Evolutionary conservation across 2,329 filamentous ascomycete genomes (phyloP).

Genomic region (Bipolaris cookei): DNA sequence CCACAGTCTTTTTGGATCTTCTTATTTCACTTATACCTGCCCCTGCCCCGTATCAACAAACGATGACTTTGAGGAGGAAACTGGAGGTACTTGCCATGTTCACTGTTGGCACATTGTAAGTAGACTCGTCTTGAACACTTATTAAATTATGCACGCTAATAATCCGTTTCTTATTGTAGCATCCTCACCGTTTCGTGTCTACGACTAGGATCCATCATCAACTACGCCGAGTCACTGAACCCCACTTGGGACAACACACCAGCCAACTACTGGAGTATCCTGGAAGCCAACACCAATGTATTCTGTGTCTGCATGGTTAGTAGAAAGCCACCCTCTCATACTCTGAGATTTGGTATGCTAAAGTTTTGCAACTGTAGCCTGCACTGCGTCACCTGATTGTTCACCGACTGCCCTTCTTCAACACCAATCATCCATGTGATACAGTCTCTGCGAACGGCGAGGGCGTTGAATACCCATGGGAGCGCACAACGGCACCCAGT

Average conservation of each 20-base stretch:
- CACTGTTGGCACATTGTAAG: not conserved
- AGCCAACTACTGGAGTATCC: conserved; percentile 6
- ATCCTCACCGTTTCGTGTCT: not conserved
- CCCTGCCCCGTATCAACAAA: not conserved
- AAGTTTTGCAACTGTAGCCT: not conserved
- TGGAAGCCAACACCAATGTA: conserved; percentile 1
- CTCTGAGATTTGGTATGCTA: not conserved
- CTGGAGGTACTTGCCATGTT: not conserved
- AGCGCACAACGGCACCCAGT: not conserved
- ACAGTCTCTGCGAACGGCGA: not conserved
- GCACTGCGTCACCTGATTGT: not conserved
- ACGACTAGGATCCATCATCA: not conserved
- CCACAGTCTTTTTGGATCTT: not conserved
- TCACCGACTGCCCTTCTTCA: not conserved
- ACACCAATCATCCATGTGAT: not conserved
- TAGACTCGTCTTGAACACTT: not conserved
- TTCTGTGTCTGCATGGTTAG: not conserved
- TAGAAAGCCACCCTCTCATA: not conserved
- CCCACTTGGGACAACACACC: conserved; percentile 5
- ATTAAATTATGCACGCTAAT: not conserved
- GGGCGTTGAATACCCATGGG: not conserved
- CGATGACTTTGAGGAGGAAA: not conserved
- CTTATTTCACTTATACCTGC: not conserved
- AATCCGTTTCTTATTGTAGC: not conserved
- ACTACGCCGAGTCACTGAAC: conserved; percentile 4